These are phyloP conservation scores for Colletotrichum shisoi DNA, from an alignment of 2,329 filamentous ascomycete species.

Conservation along the genomic window DNA sequence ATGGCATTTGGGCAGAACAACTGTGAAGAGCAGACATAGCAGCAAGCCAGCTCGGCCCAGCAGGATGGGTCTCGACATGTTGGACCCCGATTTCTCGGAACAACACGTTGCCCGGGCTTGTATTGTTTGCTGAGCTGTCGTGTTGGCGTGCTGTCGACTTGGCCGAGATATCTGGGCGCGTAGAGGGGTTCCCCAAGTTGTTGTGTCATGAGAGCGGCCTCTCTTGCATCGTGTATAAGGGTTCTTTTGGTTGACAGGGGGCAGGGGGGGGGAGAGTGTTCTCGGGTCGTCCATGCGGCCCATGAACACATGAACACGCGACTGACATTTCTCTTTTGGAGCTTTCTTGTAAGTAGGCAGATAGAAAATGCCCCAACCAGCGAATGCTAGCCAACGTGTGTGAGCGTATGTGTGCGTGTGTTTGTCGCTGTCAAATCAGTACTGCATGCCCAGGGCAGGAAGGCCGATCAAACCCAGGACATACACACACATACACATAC, in stretches of 20 bases:
- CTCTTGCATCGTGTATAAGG: background rate
- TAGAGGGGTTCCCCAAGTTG: background rate
- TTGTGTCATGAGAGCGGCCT: constrained; percentile 6
- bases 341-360: background rate
- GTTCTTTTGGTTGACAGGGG: background rate
- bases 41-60: constrained; percentile 19
- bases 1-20: background rate
- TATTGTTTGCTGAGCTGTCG: constrained; percentile 15
- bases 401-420: background rate
- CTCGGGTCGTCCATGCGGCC: constrained; percentile 14
- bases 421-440: background rate
- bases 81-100: constrained; percentile 26
- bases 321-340: background rate
- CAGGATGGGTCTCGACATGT: constrained; percentile 4
- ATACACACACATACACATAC: no score
- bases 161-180: background rate
- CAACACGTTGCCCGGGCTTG: constrained; percentile 11
- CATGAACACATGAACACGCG: background rate
- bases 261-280: background rate
- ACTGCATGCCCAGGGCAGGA: background rate
- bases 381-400: background rate
- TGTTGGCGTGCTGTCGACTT: constrained; percentile 1
- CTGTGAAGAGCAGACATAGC: constrained; percentile 1
- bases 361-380: background rate
- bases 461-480: constrained; percentile 1